Conservation (phyloP, 1,284 basidiomycete species). For the Microbotryum intermedium region DNA sequence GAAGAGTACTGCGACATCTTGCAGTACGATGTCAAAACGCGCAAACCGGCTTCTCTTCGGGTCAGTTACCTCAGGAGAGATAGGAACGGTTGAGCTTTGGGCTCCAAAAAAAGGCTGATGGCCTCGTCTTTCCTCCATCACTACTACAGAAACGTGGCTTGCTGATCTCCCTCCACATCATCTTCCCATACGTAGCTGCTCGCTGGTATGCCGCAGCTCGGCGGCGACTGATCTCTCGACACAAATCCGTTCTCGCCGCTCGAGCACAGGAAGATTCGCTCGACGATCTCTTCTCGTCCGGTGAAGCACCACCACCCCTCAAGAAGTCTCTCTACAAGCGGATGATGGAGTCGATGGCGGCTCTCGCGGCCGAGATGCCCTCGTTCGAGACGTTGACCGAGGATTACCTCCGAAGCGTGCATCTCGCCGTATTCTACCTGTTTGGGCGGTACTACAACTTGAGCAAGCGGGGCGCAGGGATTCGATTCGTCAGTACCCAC, state of each 20-base stretch:
- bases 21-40: constrained; percentile 33
- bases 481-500: constrained; percentile 34
- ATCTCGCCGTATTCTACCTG: constrained; percentile 42
- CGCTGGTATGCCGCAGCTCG: constrained; percentile 30
- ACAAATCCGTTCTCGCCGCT: constrained; percentile 9
- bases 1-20: constrained; percentile 43
- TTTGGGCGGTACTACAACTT: constrained; percentile 39
- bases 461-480: constrained; percentile 37
- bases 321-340: background rate
- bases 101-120: no score
- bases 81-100: no score
- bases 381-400: constrained; percentile 36
- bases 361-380: constrained; percentile 29
- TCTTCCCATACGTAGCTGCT: constrained; percentile 36
- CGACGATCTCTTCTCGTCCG: constrained; percentile 20
- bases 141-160: constrained; percentile 29
- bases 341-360: constrained; percentile 8
- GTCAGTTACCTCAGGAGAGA: constrained; percentile 21
- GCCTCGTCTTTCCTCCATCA: no score
- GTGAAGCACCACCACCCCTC: background rate
- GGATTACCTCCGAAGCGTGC: constrained; percentile 37
- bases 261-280: constrained; percentile 4
- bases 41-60: constrained; percentile 31
- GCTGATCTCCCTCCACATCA: constrained; percentile 36
- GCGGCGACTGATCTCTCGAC: constrained; percentile 26